Percentiles rank a stretch among this genome's conserved stretches.
Evolutionary conservation across 2,329 filamentous ascomycete genomes (phyloP).

Genomic region (Colletotrichum camelliae): DNA sequence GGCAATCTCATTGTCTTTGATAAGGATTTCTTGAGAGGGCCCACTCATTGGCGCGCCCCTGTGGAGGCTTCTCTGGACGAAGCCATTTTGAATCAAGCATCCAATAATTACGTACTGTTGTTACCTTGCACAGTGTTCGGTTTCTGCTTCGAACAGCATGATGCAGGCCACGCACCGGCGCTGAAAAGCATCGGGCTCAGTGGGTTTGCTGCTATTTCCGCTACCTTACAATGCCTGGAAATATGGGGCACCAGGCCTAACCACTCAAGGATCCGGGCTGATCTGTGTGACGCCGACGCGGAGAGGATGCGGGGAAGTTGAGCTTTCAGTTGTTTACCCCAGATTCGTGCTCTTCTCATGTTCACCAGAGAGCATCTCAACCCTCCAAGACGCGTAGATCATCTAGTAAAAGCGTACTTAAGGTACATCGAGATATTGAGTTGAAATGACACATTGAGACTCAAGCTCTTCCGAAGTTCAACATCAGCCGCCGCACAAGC

Average conservation of each 20-base stretch:
- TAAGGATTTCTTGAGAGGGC: neutral
- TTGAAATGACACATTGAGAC: neutral
- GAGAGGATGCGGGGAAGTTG: neutral
- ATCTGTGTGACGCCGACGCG: neutral
- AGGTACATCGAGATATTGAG: neutral
- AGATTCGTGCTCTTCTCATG: neutral
- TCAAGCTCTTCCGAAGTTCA: neutral
- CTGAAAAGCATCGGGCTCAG: neutral
- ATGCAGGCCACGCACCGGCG: neutral
- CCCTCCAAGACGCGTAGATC: neutral
- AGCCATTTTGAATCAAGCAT: neutral
- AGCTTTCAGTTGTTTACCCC: neutral
- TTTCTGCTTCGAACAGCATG: neutral
- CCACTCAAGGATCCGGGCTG: neutral
- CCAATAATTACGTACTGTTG: neutral
- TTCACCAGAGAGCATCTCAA: neutral
- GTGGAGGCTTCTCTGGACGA: neutral
- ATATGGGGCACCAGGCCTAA: neutral
- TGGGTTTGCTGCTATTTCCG: neutral
- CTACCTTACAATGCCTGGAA: neutral
- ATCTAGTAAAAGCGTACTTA: neutral
- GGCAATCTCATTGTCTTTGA: neutral
- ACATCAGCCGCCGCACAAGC: neutral
- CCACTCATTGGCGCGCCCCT: neutral
- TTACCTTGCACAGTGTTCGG: neutral